Evolutionary conservation across 2,329 filamentous ascomycete species (phyloP).

Genomic region (Penicillium sp.): DNA sequence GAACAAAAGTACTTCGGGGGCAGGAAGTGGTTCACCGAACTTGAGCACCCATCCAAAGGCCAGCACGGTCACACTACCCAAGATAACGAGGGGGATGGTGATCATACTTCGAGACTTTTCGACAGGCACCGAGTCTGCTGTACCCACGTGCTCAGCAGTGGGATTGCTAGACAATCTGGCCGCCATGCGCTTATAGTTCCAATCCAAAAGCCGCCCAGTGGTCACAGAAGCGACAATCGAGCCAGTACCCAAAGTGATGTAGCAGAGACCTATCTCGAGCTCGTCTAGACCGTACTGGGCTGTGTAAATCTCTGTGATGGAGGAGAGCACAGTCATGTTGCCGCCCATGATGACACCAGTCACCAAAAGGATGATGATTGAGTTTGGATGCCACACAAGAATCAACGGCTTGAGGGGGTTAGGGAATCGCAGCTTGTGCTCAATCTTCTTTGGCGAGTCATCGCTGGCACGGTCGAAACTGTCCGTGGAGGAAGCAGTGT

Average conservation of each 20-base stretch:
- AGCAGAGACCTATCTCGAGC: conserved; percentile 39
- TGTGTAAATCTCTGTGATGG: conserved; percentile 24
- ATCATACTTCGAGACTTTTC: conserved; percentile 26
- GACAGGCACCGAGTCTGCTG: conserved; percentile 15
- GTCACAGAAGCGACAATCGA: conserved; percentile 22
- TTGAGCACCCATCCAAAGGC: conserved; percentile 23
- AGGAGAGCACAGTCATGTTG: conserved; percentile 30
- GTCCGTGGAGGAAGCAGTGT: not conserved
- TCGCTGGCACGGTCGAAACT: not conserved
- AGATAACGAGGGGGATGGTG: conserved; percentile 19
- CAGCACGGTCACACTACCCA: conserved; percentile 19
- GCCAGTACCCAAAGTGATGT: conserved; percentile 33
- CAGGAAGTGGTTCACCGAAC: conserved; percentile 10
- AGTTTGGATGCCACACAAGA: conserved; percentile 29
- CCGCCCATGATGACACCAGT: conserved; percentile 19
- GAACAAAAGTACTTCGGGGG: conserved; percentile 16
- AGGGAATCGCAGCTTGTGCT: conserved; percentile 13
- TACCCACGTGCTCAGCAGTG: conserved; percentile 3
- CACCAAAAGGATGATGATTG: conserved; percentile 32
- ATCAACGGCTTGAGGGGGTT: conserved; percentile 28
- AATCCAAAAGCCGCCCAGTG: conserved; percentile 22
- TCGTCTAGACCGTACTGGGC: conserved; percentile 33
- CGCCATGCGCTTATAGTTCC: conserved; percentile 24
- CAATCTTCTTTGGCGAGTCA: conserved; percentile 4
- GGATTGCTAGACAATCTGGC: not conserved